Percentiles rank a stretch among this genome's conserved stretches.
These are phyloP conservation scores for Rhamnella rubrinervis DNA, from an alignment of 331 rosid species.

Conservation along the genomic window DNA sequence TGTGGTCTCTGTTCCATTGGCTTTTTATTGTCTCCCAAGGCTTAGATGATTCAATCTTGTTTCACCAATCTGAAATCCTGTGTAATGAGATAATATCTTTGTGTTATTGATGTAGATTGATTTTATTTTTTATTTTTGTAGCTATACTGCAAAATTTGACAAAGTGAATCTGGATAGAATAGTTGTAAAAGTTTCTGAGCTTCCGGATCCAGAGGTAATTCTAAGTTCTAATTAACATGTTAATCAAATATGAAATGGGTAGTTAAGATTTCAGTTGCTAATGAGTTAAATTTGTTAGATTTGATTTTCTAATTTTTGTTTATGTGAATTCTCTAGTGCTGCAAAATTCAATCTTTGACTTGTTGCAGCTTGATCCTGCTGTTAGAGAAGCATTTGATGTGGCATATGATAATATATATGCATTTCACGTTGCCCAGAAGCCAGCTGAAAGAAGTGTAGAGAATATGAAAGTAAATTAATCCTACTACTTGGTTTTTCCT, in stretches of 20 bases:
- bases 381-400: slow-evolving; percentile 88
- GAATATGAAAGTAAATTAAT: slow-evolving; percentile 80
- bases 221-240: slow-evolving; percentile 5
- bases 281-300: not conserved
- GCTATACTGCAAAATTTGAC: slow-evolving; percentile 85
- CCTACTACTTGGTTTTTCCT: slow-evolving; percentile 20
- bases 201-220: slow-evolving; percentile 87
- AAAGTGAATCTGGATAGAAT: slow-evolving; percentile 60
- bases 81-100: not conserved
- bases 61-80: not conserved
- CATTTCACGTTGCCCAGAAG: slow-evolving; percentile 91
- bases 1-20: not conserved
- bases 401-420: slow-evolving; percentile 87
- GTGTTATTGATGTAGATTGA: not conserved
- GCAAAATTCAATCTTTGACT: slow-evolving; percentile 6
- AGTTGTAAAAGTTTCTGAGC: slow-evolving; percentile 68
- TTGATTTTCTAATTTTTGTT: slow-evolving; percentile 3
- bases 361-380: slow-evolving; percentile 67
- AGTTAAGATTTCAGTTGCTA: slow-evolving; percentile 5
- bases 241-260: not conserved
- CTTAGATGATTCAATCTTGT: not conserved
- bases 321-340: not conserved
- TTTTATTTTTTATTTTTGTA: slow-evolving; percentile 18
- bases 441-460: slow-evolving; percentile 68
- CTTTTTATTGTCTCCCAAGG: not conserved